phyloP scores from a whole-genome alignment of 2,329 filamentous ascomycete species.

The Ceratocystis cacaofunesta region DNA sequence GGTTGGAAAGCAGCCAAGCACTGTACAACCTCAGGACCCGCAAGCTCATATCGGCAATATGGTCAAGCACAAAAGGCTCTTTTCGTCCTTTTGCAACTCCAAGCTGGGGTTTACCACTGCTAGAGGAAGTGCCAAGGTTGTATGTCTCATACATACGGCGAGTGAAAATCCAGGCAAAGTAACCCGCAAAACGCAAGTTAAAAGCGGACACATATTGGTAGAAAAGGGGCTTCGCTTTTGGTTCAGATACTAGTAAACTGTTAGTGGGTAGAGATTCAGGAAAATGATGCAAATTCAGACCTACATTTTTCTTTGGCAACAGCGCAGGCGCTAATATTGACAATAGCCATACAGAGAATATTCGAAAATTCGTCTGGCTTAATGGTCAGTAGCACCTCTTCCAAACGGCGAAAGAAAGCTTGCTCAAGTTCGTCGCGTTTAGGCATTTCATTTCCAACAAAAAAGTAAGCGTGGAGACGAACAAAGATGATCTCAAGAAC shows the following conservation, averaged over 20 bases:
- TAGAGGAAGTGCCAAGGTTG: slow-evolving; percentile 2
- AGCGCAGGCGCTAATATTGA: slow-evolving; percentile 75
- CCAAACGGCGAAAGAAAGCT: slow-evolving; percentile 67
- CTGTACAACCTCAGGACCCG: slow-evolving; percentile 17
- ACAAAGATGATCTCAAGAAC: slow-evolving; percentile 70
- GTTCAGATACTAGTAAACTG: slow-evolving; percentile 31
- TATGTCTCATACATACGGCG: slow-evolving; percentile 11
- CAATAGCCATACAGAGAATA: slow-evolving; percentile 45
- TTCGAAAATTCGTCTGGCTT: slow-evolving; percentile 1
- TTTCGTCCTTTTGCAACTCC: slow-evolving; percentile 28
- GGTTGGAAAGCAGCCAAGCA: slow-evolving; percentile 17
- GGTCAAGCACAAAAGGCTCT: neutral
- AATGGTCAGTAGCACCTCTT: slow-evolving; percentile 21
- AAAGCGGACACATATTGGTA: slow-evolving; percentile 11
- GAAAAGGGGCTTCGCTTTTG: slow-evolving; percentile 11
- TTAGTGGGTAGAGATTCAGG: neutral
- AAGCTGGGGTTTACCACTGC: slow-evolving; percentile 14
- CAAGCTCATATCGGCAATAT: slow-evolving; percentile 14
- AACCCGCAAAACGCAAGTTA: slow-evolving; percentile 12
- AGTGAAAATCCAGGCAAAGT: slow-evolving; percentile 12
- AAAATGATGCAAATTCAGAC: neutral
- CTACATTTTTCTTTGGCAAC: slow-evolving; percentile 38
- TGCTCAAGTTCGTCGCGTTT: slow-evolving; percentile 70
- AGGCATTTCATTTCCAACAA: slow-evolving; percentile 58
- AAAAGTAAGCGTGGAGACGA: slow-evolving; percentile 71